A percentile compares a stretch with the other conserved stretches of the same genome.
These are phyloP conservation scores for Euryodendron excelsum DNA, from an alignment of 148 eudicot species.

Conservation along the genomic window DNA sequence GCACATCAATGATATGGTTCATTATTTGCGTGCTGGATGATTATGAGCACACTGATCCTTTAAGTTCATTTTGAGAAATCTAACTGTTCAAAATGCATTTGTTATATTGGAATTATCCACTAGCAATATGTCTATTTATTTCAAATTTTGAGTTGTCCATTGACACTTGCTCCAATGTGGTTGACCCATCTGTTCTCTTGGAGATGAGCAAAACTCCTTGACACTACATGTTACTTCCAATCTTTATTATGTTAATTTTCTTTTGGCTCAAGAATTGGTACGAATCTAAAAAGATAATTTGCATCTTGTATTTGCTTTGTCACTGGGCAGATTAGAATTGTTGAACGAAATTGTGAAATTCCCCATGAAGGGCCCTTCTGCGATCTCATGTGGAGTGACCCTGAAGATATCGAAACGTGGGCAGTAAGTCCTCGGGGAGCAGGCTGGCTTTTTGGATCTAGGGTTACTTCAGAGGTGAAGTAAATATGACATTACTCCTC, in stretches of 20 bases:
- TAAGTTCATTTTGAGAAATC: neutral
- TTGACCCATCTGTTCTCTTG: neutral
- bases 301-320: neutral
- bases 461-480: constrained; percentile 90
- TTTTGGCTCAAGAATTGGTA: constrained; percentile 1
- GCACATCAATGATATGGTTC: neutral
- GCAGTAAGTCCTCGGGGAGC: constrained; percentile 99
- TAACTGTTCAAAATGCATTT: neutral
- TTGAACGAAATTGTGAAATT: constrained; percentile 94
- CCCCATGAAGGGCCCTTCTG: constrained; percentile 99
- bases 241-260: neutral
- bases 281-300: neutral
- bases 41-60: neutral
- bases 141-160: neutral
- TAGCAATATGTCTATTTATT: neutral
- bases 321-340: constrained; percentile 70
- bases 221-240: neutral
- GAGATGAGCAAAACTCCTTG: neutral
- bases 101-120: neutral
- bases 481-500: neutral
- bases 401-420: constrained; percentile 99
- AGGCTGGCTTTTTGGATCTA: constrained; percentile 99
- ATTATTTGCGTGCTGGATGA: neutral
- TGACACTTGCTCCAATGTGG: neutral
- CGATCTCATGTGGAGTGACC: constrained; percentile 99